Conservation (phyloP, 2,329 filamentous ascomycete genomes). For the Spiromastix sp. region DNA sequence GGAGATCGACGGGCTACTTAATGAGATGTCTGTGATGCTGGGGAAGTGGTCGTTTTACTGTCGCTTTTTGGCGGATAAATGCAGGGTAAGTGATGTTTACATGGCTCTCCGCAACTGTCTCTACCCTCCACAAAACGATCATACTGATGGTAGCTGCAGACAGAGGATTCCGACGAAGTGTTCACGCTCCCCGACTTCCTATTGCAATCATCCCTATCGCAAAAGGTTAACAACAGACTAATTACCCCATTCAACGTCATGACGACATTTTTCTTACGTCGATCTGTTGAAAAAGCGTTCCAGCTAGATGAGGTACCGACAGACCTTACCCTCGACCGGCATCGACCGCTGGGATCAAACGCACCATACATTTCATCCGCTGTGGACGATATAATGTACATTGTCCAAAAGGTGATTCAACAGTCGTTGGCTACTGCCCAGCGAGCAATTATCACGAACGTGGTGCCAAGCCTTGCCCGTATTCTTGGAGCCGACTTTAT, state of each 20-base stretch:
- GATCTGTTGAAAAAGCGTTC: constrained; percentile 95
- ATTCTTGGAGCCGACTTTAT: constrained; percentile 85
- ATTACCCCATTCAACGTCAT: constrained; percentile 77
- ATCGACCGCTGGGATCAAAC: constrained; percentile 61
- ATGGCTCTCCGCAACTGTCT: constrained; percentile 12
- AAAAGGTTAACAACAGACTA: constrained; percentile 66
- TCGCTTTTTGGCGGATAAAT: constrained; percentile 79
- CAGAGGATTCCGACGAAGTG: constrained; percentile 17
- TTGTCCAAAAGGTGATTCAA: constrained; percentile 84
- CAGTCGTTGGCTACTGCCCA: constrained; percentile 81
- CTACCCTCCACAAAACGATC: constrained; percentile 15
- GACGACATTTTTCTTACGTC: constrained; percentile 92
- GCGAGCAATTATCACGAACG: constrained; percentile 62
- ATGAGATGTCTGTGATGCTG: constrained; percentile 85
- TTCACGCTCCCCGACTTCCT: constrained; percentile 65
- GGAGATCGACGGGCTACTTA: constrained; percentile 78
- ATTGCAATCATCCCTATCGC: constrained; percentile 64
- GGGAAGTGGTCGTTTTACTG: constrained; percentile 88
- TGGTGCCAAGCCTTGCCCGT: constrained; percentile 67
- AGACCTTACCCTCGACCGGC: constrained; percentile 66
- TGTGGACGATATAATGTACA: constrained; percentile 99
- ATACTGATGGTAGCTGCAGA: constrained; percentile 4
- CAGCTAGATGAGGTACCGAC: constrained; percentile 83
- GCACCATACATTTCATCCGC: constrained; percentile 88
- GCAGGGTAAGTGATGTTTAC: constrained; percentile 48